These are phyloP conservation scores for Erysimum pusillum DNA, from an alignment of 441 rosid genomes.

Conservation along the genomic window DNA sequence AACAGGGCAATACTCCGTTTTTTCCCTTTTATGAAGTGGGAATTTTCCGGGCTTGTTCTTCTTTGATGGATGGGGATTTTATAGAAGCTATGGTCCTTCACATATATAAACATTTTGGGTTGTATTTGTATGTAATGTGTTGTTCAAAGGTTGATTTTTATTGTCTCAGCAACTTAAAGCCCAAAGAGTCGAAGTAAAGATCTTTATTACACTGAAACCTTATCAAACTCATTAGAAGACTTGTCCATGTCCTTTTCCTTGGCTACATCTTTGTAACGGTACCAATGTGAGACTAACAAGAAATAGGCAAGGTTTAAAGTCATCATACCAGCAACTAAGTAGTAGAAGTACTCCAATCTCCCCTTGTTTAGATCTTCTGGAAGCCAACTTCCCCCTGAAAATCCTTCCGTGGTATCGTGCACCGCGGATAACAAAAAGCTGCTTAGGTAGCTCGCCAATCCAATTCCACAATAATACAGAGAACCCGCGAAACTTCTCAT, in stretches of 20 bases:
- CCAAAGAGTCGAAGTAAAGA: constrained; percentile 12
- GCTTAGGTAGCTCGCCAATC: constrained; percentile 57
- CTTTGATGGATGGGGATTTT: constrained; percentile 27
- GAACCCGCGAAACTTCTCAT: constrained; percentile 74
- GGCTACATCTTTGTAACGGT: constrained; percentile 61
- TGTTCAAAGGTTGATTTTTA: constrained; percentile 32
- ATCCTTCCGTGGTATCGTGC: constrained; percentile 50
- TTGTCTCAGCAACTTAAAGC: constrained; percentile 23
- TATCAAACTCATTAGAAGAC: constrained; percentile 42
- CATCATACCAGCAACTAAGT: constrained; percentile 59
- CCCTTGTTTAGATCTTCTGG: constrained; percentile 71
- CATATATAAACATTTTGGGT: constrained; percentile 16
- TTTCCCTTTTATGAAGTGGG: constrained; percentile 7
- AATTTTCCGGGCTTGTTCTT: constrained; percentile 29
- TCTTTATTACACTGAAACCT: constrained; percentile 40
- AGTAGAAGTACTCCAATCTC: constrained; percentile 63
- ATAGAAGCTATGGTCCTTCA: constrained; percentile 36
- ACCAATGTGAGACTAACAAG: constrained; percentile 63
- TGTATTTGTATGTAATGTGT: constrained; percentile 39
- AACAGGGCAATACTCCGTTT: constrained; percentile 18
- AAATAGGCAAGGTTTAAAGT: constrained; percentile 58
- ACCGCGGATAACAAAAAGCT: constrained; percentile 60
- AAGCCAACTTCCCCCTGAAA: constrained; percentile 58
- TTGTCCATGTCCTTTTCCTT: constrained; percentile 36
- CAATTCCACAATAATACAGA: constrained; percentile 57